These are phyloP conservation scores for Backusella mclennaniae DNA, from an alignment of 192 early-diverging fungal genomes.

Conservation along the genomic window DNA sequence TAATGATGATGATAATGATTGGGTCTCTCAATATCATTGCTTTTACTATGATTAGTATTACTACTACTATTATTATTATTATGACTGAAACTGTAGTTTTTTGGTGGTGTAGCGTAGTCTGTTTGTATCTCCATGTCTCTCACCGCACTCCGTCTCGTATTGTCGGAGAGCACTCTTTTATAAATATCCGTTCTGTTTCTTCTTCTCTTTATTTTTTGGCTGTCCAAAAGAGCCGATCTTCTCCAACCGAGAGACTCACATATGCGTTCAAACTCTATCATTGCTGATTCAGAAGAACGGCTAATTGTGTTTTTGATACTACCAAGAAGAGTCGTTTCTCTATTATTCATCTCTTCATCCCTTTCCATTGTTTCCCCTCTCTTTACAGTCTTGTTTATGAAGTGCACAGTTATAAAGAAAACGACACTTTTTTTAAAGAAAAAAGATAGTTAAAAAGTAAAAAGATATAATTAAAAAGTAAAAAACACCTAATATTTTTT, in stretches of 20 bases:
- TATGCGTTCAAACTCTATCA: not conserved
- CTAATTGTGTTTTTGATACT: not conserved
- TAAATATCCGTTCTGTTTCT: not conserved
- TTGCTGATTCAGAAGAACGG: not conserved
- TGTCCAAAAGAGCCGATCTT: not conserved
- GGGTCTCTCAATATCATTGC: not conserved
- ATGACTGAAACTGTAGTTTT: not conserved
- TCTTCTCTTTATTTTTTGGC: constrained; percentile 1
- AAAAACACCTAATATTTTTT: not conserved
- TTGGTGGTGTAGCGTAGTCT: not conserved
- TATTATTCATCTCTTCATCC: not conserved
- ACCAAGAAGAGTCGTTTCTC: not conserved
- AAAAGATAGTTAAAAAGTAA: not conserved
- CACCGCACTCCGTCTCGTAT: not conserved
- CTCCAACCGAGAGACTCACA: not conserved
- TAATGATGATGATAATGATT: not conserved
- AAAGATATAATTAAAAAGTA: not conserved
- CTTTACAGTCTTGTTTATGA: not conserved
- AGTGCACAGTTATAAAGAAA: not conserved
- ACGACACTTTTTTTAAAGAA: not conserved
- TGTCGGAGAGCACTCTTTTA: not conserved
- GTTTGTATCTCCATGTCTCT: constrained; percentile 1
- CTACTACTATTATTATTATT: not conserved
- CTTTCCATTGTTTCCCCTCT: not conserved
- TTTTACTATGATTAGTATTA: not conserved